Conservation (phyloP, 192 early-diverging fungal genomes). For the Coemansia sp. region DNA sequence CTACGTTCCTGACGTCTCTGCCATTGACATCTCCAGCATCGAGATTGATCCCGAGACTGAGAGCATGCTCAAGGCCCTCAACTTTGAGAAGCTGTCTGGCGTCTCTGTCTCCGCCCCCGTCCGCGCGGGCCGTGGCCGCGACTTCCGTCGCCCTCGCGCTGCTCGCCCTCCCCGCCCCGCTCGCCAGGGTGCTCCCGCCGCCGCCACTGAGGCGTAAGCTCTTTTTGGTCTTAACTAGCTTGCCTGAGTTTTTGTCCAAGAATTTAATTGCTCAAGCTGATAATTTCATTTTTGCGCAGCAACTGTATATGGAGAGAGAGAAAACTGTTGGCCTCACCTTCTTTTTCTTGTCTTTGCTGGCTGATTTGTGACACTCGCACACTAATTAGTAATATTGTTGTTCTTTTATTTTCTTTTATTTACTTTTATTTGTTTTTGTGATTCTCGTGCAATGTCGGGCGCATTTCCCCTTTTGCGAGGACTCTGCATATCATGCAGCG, state of each 20-base stretch:
- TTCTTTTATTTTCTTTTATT: background rate
- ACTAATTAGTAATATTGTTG: too few species aligned
- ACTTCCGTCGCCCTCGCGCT: constrained; percentile 46
- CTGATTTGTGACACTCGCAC: too few species aligned
- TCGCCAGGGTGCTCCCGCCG: constrained; percentile 42
- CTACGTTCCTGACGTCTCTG: constrained; percentile 98
- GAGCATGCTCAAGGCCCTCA: constrained; percentile 94
- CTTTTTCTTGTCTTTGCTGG: too few species aligned
- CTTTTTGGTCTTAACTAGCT: background rate
- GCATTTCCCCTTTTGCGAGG: constrained; percentile 30
- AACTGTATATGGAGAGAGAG: background rate
- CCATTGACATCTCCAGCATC: constrained; percentile 85
- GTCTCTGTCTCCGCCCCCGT: constrained; percentile 66
- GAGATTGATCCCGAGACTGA: constrained; percentile 96
- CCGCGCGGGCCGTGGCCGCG: constrained; percentile 50
- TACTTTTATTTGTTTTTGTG: background rate
- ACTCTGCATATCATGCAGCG: constrained; percentile 52
- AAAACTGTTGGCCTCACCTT: too few species aligned
- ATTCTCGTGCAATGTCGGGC: constrained; percentile 9
- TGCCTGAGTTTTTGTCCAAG: background rate
- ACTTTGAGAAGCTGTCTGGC: constrained; percentile 90
- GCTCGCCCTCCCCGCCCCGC: constrained; percentile 38
- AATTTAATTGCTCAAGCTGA: too few species aligned
- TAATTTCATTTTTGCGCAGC: background rate
- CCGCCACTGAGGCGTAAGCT: constrained; percentile 46